These are phyloP conservation scores for Lumnitzera littorea DNA, from an alignment of 345 rosid genomes.

Conservation along the genomic window DNA sequence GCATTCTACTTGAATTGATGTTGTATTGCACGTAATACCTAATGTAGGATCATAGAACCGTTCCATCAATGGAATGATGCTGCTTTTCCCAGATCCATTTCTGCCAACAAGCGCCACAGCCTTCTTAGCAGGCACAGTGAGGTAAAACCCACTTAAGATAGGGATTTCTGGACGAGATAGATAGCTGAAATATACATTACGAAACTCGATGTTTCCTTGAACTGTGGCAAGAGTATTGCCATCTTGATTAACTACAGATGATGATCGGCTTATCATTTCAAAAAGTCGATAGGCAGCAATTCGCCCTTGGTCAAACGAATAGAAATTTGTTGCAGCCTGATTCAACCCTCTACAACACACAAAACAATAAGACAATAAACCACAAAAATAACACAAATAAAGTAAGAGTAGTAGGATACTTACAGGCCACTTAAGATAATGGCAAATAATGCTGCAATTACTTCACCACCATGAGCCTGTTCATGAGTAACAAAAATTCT, in stretches of 20 bases:
- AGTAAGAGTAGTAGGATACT: conserved; percentile 29
- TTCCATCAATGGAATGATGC: conserved; percentile 98
- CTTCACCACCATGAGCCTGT: conserved; percentile 87
- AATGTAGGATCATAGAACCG: conserved; percentile 99
- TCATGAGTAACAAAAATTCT: conserved; percentile 50
- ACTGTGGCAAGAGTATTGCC: conserved; percentile 49
- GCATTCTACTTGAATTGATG: not conserved
- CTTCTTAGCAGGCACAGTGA: conserved; percentile 93
- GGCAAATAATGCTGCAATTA: conserved; percentile 83
- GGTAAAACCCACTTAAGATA: conserved; percentile 95
- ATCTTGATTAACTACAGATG: conserved; percentile 69
- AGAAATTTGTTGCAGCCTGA: conserved; percentile 99
- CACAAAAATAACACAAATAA: not conserved
- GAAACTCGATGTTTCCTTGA: conserved; percentile 95
- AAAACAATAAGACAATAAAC: not conserved
- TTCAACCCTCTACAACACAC: conserved; percentile 66
- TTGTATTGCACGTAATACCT: conserved; percentile 43
- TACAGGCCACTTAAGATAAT: conserved; percentile 98
- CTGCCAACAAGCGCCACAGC: conserved; percentile 99
- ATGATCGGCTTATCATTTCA: conserved; percentile 97
- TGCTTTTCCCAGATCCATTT: conserved; percentile 99
- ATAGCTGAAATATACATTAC: conserved; percentile 97
- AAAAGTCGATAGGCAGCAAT: conserved; percentile 97
- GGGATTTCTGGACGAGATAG: conserved; percentile 98
- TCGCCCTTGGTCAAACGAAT: conserved; percentile 97